Base-by-base conservation (phyloP, 441 rosid species). In the Euphorbia schlechtendalii region DNA sequence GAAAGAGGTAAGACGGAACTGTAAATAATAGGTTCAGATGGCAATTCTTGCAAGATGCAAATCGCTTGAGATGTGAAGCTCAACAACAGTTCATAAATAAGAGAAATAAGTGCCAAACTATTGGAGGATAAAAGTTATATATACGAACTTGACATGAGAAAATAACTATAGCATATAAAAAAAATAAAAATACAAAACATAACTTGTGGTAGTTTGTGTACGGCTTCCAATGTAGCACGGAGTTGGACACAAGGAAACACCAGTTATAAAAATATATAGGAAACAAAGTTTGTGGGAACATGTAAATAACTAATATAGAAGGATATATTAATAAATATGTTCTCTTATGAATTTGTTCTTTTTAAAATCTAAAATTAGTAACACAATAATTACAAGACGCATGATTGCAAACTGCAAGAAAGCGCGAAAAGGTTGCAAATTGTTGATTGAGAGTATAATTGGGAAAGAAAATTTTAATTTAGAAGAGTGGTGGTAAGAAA, bases 1-100 rank as follows among this genome's bases (percentile, higher is more conserved):
- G n/a, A 46, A 58, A 28, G 17, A 54, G 61, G 65, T 38, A 56
- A 41, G 55, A 8, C 30, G 65, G 15, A 62, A 73, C 34, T 67
- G 65, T 56, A 54, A 65, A 55, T 52, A 22, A 66, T 36, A 63
- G 63, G 38, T 65, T 54, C n/a, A 69, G 68, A 52, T 13, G 69
- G 59, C 45, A 74, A 22, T 56, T 38, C 49, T 57, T 59, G 67
- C 32, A 72, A 27, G 58, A 40, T 59, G 65, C 25, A 72, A 27
- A 57, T 41, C 55, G 56, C 18, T 68, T 18, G 61, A 69, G n/a
- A 18, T n/a, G 41, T n/a, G 48, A 66, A 70, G 53, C 24, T 65
- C 15, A 11, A 56, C 15, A 15, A 59, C 36, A 8, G 43, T 56
- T 41, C n/a, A 51, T 40, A 20, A 7, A 59, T 9, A 56, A n/a